phyloP scores from a whole-genome alignment of 1,284 basidiomycete genomes.

The Boletus semigastroideus region DNA sequence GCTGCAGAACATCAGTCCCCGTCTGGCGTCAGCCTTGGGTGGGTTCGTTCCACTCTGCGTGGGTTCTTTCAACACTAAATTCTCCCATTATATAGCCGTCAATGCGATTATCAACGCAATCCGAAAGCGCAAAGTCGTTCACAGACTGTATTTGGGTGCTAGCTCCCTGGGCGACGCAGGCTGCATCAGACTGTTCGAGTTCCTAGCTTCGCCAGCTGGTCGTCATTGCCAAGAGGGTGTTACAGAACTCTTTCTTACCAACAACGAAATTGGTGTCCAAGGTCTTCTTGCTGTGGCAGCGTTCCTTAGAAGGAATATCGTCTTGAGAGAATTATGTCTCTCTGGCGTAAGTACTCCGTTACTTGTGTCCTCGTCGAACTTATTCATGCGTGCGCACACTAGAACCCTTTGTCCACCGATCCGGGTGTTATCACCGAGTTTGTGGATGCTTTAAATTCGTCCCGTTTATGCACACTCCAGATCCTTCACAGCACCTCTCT shows the following conservation, averaged over 20 bases:
- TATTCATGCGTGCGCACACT: not conserved
- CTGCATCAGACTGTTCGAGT: constrained; percentile 52
- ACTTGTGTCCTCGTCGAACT: constrained; percentile 28
- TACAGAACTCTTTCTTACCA: constrained; percentile 56
- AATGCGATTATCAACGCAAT: constrained; percentile 28
- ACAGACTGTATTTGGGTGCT: constrained; percentile 30
- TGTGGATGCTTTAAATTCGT: constrained; percentile 29
- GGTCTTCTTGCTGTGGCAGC: constrained; percentile 53
- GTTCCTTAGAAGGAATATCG: constrained; percentile 49
- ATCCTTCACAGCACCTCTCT: constrained; percentile 27
- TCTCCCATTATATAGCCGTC: constrained; percentile 13
- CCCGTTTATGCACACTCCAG: constrained; percentile 32
- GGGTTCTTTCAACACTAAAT: not conserved
- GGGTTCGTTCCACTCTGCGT: not conserved
- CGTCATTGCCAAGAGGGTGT: constrained; percentile 41
- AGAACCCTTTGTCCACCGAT: constrained; percentile 32
- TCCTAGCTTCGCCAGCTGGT: constrained; percentile 51
- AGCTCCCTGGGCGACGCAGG: constrained; percentile 49
- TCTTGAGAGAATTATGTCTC: constrained; percentile 51
- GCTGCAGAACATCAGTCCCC: constrained; percentile 29
- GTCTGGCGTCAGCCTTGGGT: constrained; percentile 32
- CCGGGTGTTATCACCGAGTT: constrained; percentile 33
- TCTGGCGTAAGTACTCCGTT: constrained; percentile 50
- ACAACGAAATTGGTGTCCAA: constrained; percentile 53
- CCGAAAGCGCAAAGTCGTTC: constrained; percentile 31